Conservation (phyloP, 345 rosid genomes). For the Cardiospermum halicacabum region DNA sequence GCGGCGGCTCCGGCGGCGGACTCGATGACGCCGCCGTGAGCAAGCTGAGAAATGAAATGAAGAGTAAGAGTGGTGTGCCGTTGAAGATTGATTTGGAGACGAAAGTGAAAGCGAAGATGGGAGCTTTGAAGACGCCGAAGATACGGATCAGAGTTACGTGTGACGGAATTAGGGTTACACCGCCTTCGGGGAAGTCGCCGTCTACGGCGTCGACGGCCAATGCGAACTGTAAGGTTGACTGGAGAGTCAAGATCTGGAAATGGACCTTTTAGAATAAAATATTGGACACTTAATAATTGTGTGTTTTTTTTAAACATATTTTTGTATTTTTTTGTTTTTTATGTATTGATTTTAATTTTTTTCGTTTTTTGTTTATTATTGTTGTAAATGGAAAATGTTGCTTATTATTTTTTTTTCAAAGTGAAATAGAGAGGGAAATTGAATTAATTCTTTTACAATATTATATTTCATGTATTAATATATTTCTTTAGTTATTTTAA, state of each 20-base stretch:
- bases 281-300: constrained; percentile 2
- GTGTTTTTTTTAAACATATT: constrained; percentile 4
- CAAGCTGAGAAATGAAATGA: constrained; percentile 44
- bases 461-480: no score
- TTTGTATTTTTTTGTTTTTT: constrained; percentile 3
- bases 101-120: constrained; percentile 69
- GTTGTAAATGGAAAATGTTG: constrained; percentile 18
- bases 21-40: constrained; percentile 44
- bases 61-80: constrained; percentile 47
- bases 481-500: no score
- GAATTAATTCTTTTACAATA: no score
- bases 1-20: constrained; percentile 20
- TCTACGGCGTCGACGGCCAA: constrained; percentile 46
- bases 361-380: constrained; percentile 2
- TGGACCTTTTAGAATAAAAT: constrained; percentile 41
- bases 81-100: constrained; percentile 59
- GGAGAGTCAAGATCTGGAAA: constrained; percentile 86
- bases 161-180: constrained; percentile 47
- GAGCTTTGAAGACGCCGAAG: constrained; percentile 54
- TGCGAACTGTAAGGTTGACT: constrained; percentile 73
- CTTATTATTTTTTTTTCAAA: no score
- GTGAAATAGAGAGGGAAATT: no score
- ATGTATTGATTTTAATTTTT: neutral
- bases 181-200: constrained; percentile 57
- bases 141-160: constrained; percentile 59